Base-by-base conservation (phyloP, 208 protist genomes). In the Acanthamoeba polyphaga region DNA sequence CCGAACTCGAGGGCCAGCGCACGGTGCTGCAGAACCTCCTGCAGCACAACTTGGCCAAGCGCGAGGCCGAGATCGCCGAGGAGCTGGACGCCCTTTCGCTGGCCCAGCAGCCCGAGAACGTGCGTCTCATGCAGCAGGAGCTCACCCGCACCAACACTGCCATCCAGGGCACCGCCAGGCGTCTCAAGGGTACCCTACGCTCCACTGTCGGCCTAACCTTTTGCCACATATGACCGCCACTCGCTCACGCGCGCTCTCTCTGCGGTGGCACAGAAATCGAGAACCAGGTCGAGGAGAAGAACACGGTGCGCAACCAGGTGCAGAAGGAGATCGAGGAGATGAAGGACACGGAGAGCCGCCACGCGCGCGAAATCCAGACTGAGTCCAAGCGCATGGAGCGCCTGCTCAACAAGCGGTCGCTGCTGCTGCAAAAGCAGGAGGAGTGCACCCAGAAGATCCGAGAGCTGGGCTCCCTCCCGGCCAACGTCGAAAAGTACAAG, bases 371-470 rank as follows among this genome's bases (percentile, higher is more conserved):
- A 51, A 38, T 89, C 29, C 82, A 89, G 55, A 29, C 24, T 24
- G 51, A 92, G 60, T 51, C 80, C 27, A 82, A 95, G 55, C 49
- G 29, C 55, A 58, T 96, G 92, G 96, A 98, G 93, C 76, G 46
- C 38, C 49, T 97, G 6, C 68, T 97, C 43, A 96, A 95, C 76
- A 91, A 96, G 88, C 94, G 94, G n/a, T 92, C n/a, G 15, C 24
- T 95, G 34, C 53, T 97, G 15, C 34, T 95, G 6, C 29, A 96
- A 68, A 97, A 98, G 27, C 95, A 97, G 32, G 98, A 99, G 46
- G 98, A 99, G 58, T 96, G 97, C 46, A 88, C 97, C 32, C 90
- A 97, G 34, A 99, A 99, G 96, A 98, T 99, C 49, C 97, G 98
- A 13, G 96, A 99, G 92, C 97, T 99, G 8, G 99, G 99, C 64